Evolutionary conservation across 1,284 basidiomycete species (phyloP).

Genomic region (Cutaneotrichosporon sp.): DNA sequence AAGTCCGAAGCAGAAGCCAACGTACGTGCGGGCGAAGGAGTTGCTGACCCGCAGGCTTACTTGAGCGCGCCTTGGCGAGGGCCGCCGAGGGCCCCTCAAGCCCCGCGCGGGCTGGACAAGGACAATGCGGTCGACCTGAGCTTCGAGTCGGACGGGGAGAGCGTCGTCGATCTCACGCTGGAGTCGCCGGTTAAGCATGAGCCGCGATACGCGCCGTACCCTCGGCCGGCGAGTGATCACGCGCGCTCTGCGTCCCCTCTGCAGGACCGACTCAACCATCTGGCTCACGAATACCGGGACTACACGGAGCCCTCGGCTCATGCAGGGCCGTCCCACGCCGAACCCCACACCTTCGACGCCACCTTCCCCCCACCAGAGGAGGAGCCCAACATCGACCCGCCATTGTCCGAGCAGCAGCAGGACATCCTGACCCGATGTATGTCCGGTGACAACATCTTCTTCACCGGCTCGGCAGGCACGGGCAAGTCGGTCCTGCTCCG

Average conservation of each 20-base stretch:
- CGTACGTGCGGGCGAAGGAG: not conserved
- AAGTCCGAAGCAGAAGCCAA: not conserved
- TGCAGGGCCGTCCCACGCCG: too few species aligned
- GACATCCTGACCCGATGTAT: constrained; percentile 72
- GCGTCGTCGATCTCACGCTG: not conserved
- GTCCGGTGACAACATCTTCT: constrained; percentile 74
- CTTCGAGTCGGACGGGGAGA: not conserved
- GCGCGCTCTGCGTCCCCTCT: not conserved
- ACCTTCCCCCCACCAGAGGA: too few species aligned
- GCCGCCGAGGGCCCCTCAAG: too few species aligned
- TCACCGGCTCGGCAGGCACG: constrained; percentile 96
- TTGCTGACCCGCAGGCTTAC: constrained; percentile 3
- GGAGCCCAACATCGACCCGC: constrained; percentile 45
- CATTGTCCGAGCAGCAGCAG: constrained; percentile 60
- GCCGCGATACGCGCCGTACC: not conserved
- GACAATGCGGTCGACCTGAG: not conserved
- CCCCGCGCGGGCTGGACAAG: not conserved
- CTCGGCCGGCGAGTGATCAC: not conserved
- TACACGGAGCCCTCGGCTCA: not conserved
- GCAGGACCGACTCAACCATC: not conserved
- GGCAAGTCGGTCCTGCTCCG: constrained; percentile 87
- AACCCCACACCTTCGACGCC: not conserved
- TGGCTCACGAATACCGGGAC: not conserved
- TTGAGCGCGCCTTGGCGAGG: not conserved
- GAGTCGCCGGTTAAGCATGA: too few species aligned